Base-by-base conservation (phyloP, 169 alveolate genomes). In the Plasmodium coatneyi region DNA sequence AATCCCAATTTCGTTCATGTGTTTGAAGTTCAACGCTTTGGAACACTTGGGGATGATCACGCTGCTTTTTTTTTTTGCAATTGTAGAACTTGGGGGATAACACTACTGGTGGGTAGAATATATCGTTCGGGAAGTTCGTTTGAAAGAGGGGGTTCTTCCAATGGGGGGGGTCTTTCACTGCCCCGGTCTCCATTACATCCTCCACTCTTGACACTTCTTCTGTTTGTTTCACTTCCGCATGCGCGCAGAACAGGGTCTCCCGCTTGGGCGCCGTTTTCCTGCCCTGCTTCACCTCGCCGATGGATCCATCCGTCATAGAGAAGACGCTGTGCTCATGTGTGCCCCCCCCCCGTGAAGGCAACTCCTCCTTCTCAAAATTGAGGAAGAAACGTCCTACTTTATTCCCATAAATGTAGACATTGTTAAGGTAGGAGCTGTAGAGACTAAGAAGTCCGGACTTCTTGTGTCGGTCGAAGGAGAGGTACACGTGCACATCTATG, bases 11-110 rank as follows among this genome's bases (percentile, higher is more conserved):
- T 79, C 82, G 34, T 52, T 82, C 39, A 34, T 70, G 56, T 81
- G 34, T 36, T 43, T 32, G 41, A 74, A 34, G 49, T 80, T 19
- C 46, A 56, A 39, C 36, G 36, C 82, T 91, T 25, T 91, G 6
- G 95, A 91, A 32, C 95, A 91, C 14, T 49, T 91, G 0, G 95
- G 95, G 5, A 91, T 82, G 16, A 91, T 81, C 30, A 91, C 91
- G 82, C 92, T 91, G 30, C 82, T 91, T 56, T 54, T 91, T 71
- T 71, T 91, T 91, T 91, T 81, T 91, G 46, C 95, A 91, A 28
- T 91, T 80, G 36, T 70, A 49, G 4, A 91, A 80, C 5, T 52
- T 46, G n/a, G 95, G 95, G 7, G 12, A 16, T 49, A 91, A 1
- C 34, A 91, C 46, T 34, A 91, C 25, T 36, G 52, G 74, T 36